A percentile compares a stretch with the other conserved stretches of the same genome.
Evolutionary conservation across 257 asterid species (phyloP).

Genomic region (Solanum piurae): DNA sequence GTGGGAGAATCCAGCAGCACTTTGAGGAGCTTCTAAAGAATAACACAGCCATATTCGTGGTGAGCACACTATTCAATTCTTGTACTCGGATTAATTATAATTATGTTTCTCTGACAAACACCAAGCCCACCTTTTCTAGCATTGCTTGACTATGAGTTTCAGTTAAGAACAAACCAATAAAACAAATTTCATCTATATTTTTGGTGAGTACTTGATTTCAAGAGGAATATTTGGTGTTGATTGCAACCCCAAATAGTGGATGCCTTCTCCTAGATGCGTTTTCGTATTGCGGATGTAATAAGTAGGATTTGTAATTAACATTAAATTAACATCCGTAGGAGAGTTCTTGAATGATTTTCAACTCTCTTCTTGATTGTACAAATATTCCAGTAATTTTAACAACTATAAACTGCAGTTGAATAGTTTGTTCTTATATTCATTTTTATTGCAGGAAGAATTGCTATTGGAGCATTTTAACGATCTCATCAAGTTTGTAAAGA

Average conservation of each 20-base stretch:
- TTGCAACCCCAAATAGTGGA: neutral
- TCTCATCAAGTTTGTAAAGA: slow-evolving; percentile 87
- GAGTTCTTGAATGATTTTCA: neutral
- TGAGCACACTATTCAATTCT: slow-evolving; percentile 10
- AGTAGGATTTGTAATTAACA: neutral
- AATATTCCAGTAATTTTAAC: neutral
- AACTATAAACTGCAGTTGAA: neutral
- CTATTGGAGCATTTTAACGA: slow-evolving; percentile 79
- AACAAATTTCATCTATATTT: neutral
- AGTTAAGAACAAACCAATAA: neutral
- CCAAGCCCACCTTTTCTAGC: neutral
- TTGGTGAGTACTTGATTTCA: neutral
- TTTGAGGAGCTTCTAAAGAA: slow-evolving; percentile 88
- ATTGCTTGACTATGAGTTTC: neutral
- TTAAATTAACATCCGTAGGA: neutral
- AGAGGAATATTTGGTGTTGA: neutral
- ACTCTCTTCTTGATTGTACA: neutral
- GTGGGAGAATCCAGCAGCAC: slow-evolving; percentile 80
- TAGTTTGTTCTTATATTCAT: neutral
- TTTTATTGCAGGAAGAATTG: slow-evolving; percentile 68
- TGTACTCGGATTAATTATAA: neutral
- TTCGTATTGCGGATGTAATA: neutral
- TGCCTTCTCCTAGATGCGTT: neutral
- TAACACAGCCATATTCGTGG: slow-evolving; percentile 81
- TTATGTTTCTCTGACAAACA: neutral